A percentile compares a stretch with the other conserved stretches of the same genome.
These are phyloP conservation scores for Cardiosporidium cionae DNA, from an alignment of 169 alveolate species.

Conservation along the genomic window DNA sequence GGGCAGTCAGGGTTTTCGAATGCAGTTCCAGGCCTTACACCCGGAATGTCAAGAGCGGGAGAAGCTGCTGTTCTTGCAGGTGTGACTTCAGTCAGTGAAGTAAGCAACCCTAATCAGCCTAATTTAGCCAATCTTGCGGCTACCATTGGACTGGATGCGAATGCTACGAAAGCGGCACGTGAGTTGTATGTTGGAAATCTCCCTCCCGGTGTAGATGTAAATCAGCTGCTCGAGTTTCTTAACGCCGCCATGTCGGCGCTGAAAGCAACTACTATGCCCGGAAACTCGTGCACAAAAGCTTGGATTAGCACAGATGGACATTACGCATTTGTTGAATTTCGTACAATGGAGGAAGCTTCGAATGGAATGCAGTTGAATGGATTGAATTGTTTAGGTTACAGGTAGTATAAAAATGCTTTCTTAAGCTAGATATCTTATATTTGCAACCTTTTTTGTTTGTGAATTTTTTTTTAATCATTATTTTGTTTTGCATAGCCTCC, in stretches of 20 bases:
- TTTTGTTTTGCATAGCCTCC: constrained; percentile 11
- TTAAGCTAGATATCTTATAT: not conserved
- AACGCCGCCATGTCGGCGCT: constrained; percentile 58
- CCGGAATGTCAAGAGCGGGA: too few relatives aligned
- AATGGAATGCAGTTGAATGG: constrained; percentile 65
- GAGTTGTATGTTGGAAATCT: constrained; percentile 71
- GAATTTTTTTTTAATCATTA: not conserved
- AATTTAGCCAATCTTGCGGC: constrained; percentile 13
- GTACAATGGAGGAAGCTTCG: constrained; percentile 88
- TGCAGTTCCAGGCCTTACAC: not conserved
- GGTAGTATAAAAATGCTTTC: not conserved
- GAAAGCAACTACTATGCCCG: constrained; percentile 60
- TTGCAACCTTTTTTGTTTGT: too few relatives aligned
- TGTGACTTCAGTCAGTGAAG: not conserved
- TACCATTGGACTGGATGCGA: constrained; percentile 20
- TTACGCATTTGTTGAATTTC: constrained; percentile 87
- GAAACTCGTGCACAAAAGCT: constrained; percentile 54
- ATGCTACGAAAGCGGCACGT: constrained; percentile 48
- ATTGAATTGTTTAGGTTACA: constrained; percentile 42
- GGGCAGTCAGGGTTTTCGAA: not conserved
- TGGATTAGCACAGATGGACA: constrained; percentile 90
- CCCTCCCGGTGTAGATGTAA: constrained; percentile 60
- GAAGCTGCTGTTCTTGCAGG: too few relatives aligned
- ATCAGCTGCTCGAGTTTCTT: constrained; percentile 57
- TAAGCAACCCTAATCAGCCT: not conserved